These are phyloP conservation scores for Auricularia sp. DNA, from an alignment of 768 basidiomycete species.

Conservation along the genomic window DNA sequence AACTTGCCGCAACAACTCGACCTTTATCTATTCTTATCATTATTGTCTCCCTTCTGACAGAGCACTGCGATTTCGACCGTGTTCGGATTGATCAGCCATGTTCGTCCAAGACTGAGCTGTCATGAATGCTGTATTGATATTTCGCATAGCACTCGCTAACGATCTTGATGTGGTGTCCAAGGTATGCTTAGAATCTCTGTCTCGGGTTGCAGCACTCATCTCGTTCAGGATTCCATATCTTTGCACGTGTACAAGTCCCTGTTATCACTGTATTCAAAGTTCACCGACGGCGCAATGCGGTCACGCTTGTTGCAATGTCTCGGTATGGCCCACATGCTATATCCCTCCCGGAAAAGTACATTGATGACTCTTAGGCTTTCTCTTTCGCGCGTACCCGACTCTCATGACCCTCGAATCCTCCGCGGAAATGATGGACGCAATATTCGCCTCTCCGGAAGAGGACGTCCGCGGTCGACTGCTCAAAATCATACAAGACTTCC, in stretches of 20 bases:
- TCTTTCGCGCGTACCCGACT: conserved; percentile 87
- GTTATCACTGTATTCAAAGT: conserved; percentile 62
- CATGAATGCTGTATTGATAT: background rate
- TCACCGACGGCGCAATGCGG: conserved; percentile 45
- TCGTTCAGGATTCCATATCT: conserved; percentile 54
- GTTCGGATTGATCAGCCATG: conserved; percentile 53
- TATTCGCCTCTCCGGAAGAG: conserved; percentile 66
- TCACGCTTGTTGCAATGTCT: conserved; percentile 77
- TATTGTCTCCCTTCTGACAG: conserved; percentile 76
- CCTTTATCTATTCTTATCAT: conserved; percentile 60
- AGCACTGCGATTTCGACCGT: conserved; percentile 81
- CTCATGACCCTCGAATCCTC: conserved; percentile 79
- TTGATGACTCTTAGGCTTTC: conserved; percentile 49
- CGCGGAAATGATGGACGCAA: conserved; percentile 77
- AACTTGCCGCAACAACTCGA: conserved; percentile 23
- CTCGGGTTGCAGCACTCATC: background rate
- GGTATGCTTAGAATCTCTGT: conserved; percentile 24
- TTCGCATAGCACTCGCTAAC: conserved; percentile 22
- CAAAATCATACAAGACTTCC: conserved; percentile 86
- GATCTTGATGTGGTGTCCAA: conserved; percentile 53
- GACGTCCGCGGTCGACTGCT: conserved; percentile 66
- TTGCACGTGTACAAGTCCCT: conserved; percentile 74
- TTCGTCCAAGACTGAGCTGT: conserved; percentile 26
- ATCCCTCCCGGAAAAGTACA: no score
- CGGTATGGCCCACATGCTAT: conserved; percentile 36